Evolutionary conservation across 768 basidiomycete species (phyloP).

Genomic region (Neoboletus brunneissimus): DNA sequence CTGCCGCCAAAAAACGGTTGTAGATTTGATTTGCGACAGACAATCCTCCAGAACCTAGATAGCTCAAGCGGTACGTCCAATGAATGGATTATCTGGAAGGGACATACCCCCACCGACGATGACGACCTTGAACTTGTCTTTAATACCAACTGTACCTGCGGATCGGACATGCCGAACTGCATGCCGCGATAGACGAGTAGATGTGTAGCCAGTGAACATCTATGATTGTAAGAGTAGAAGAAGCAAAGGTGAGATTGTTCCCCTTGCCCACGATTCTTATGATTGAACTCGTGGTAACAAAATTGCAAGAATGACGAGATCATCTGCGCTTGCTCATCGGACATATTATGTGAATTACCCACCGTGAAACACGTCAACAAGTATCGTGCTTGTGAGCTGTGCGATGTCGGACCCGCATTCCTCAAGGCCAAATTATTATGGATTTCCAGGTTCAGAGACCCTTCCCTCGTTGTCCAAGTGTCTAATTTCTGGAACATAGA

Average conservation of each 20-base stretch:
- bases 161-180: slow-evolving; percentile 14
- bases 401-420: background rate
- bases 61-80: slow-evolving; percentile 4
- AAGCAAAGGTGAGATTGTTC: background rate
- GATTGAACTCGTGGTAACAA: slow-evolving; percentile 4
- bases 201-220: slow-evolving; percentile 11
- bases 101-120: slow-evolving; percentile 81
- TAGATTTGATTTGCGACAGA: slow-evolving; percentile 87
- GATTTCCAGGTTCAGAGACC: background rate
- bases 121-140: slow-evolving; percentile 74
- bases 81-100: background rate
- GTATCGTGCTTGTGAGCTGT: background rate
- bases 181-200: slow-evolving; percentile 3
- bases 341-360: background rate
- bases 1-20: slow-evolving; percentile 69
- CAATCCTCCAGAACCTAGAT: slow-evolving; percentile 74
- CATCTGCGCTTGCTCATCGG: background rate
- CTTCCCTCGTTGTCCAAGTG: slow-evolving; percentile 24
- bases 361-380: background rate
- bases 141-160: slow-evolving; percentile 27
- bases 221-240: background rate
- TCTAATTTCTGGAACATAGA: slow-evolving; percentile 60
- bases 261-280: background rate
- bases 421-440: background rate
- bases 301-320: slow-evolving; percentile 13